These are phyloP conservation scores for Aspergillus panamensis DNA, from an alignment of 495 filamentous ascomycete genomes.

Conservation along the genomic window DNA sequence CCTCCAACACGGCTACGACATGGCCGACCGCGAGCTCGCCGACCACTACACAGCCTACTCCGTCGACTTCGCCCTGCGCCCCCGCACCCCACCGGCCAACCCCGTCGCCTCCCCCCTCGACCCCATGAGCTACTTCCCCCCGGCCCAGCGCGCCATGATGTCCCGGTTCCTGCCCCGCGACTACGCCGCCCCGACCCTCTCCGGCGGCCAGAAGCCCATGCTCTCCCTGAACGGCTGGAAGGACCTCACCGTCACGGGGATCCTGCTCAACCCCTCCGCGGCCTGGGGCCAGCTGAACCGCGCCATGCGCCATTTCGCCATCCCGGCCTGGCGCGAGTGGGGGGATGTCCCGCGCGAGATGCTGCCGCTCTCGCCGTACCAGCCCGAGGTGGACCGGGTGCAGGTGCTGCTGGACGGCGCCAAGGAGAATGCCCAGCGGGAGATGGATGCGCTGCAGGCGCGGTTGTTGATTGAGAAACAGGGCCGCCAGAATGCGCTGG, in stretches of 20 bases:
- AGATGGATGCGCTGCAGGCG: constrained; percentile 8
- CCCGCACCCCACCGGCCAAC: background rate
- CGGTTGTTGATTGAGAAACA: background rate
- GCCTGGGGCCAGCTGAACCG: constrained; percentile 7
- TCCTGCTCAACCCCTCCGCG: constrained; percentile 1
- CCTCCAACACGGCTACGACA: constrained; percentile 5
- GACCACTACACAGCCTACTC: constrained; percentile 12
- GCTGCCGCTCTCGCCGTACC: constrained; percentile 6
- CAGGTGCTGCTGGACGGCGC: constrained; percentile 7
- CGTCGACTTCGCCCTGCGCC: constrained; percentile 13
- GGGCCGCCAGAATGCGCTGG: constrained; percentile 8
- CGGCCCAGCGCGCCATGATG: background rate
- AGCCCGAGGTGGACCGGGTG: constrained; percentile 12
- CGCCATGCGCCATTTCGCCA: background rate
- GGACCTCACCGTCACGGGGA: background rate
- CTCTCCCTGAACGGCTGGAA: constrained; percentile 2
- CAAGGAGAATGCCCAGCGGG: background rate
- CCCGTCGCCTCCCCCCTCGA: background rate
- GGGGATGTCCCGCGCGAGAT: constrained; percentile 11
- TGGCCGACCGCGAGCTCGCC: constrained; percentile 10
- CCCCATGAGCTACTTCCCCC: background rate
- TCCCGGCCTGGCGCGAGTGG: background rate
- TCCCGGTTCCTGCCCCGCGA: background rate
- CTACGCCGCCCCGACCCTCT: background rate
- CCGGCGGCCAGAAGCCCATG: constrained; percentile 10